Percentiles rank a stretch among this genome's conserved stretches.
Evolutionary conservation across 2,329 filamentous ascomycete species (phyloP).

Genomic region (Podosphaera aphanis): DNA sequence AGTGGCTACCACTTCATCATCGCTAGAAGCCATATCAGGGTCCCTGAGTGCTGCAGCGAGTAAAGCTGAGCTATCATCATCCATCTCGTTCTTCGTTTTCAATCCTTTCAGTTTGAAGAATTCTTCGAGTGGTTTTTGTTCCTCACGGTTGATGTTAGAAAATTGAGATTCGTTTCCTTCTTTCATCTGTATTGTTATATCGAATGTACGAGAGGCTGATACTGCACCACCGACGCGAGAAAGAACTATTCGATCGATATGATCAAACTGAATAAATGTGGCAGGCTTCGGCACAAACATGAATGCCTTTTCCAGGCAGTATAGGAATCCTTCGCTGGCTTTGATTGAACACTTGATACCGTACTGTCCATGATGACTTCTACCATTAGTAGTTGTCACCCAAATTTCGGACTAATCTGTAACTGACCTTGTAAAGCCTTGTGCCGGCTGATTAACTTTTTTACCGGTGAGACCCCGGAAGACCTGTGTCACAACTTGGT

Average conservation of each 20-base stretch:
- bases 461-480: slow-evolving; percentile 88
- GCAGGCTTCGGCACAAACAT: slow-evolving; percentile 98
- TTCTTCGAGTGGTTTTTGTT: slow-evolving; percentile 83
- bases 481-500: slow-evolving; percentile 83
- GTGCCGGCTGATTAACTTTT: slow-evolving; percentile 80
- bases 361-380: slow-evolving; percentile 70
- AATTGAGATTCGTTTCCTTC: slow-evolving; percentile 82
- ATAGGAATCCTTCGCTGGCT: slow-evolving; percentile 90
- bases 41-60: slow-evolving; percentile 66
- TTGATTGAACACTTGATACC: slow-evolving; percentile 99
- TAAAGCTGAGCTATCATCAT: slow-evolving; percentile 53
- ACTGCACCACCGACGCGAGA: slow-evolving; percentile 86
- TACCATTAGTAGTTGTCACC: slow-evolving; percentile 11
- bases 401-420: slow-evolving; percentile 2
- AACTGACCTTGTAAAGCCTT: slow-evolving; percentile 62
- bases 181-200: slow-evolving; percentile 86
- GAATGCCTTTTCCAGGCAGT: slow-evolving; percentile 92
- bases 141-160: slow-evolving; percentile 97
- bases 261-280: slow-evolving; percentile 89
- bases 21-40: slow-evolving; percentile 47
- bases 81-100: slow-evolving; percentile 95
- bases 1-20: slow-evolving; percentile 52
- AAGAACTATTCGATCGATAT: slow-evolving; percentile 78
- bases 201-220: slow-evolving; percentile 84
- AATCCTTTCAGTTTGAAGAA: slow-evolving; percentile 95